Conservation (phyloP, 2,329 filamentous ascomycete species). For the Albifimbria verrucaria region DNA sequence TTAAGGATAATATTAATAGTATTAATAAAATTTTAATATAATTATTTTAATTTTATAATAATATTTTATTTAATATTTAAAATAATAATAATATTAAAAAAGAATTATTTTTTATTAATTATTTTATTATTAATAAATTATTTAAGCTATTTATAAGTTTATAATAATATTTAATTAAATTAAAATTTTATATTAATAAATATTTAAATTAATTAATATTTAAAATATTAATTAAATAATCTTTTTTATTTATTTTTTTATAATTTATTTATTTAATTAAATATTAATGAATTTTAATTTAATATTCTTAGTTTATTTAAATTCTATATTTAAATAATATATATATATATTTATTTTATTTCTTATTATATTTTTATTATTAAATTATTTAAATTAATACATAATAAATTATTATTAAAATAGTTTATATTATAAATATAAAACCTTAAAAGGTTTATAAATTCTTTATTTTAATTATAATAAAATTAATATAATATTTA, state of each 20-base stretch:
- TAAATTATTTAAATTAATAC: neutral
- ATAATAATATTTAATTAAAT: neutral
- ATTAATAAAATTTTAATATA: neutral
- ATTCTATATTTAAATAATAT: neutral
- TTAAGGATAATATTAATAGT: neutral
- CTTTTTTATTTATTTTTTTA: neutral
- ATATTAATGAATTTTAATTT: neutral
- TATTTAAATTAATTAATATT: neutral
- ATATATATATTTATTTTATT: neutral
- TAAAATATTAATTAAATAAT: neutral
- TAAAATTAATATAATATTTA: neutral
- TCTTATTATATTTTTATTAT: neutral
- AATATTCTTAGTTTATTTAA: neutral
- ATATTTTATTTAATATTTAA: neutral
- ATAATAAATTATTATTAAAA: neutral
- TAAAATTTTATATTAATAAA: neutral
- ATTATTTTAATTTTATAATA: neutral
- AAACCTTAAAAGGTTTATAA: too few relatives aligned
- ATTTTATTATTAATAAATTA: neutral
- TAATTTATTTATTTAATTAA: neutral
- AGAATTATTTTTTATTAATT: neutral
- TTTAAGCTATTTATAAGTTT: neutral
- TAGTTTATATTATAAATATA: neutral
- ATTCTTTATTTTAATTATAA: neutral
- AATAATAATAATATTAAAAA: neutral